Conservation (phyloP, 2,329 filamentous ascomycete species). For the Colletotrichum viniferum region DNA sequence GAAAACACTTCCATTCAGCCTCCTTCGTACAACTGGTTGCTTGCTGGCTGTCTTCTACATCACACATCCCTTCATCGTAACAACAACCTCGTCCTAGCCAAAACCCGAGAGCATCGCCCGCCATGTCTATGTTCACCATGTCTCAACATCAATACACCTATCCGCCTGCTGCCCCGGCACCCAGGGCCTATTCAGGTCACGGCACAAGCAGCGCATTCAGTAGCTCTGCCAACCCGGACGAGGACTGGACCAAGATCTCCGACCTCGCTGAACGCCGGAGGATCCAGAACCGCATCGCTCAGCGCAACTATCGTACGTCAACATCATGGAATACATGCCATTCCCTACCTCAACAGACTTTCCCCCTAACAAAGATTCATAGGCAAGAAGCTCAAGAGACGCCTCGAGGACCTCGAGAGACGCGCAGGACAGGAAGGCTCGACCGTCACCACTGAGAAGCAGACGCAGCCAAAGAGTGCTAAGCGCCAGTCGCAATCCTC, state of each 20-base stretch:
- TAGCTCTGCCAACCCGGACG: conserved; percentile 90
- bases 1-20: background rate
- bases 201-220: conserved; percentile 94
- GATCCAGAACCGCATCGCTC: conserved; percentile 97
- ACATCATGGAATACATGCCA: background rate
- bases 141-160: conserved; percentile 48
- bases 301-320: conserved; percentile 90
- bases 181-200: conserved; percentile 73
- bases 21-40: background rate
- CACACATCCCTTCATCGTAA: background rate
- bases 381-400: conserved; percentile 94
- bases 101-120: background rate
- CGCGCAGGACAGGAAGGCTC: conserved; percentile 65
- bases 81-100: background rate
- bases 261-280: conserved; percentile 91
- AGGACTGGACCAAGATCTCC: conserved; percentile 99
- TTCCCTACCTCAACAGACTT: conserved; percentile 23
- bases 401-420: conserved; percentile 83
- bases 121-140: conserved; percentile 45
- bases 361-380: background rate
- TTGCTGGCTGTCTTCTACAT: background rate
- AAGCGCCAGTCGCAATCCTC: conserved; percentile 37
- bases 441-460: conserved; percentile 42
- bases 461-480: conserved; percentile 41
- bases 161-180: conserved; percentile 40